Base-by-base conservation (phyloP, 345 rosid genomes). In the Boechera retrofracta region DNA sequence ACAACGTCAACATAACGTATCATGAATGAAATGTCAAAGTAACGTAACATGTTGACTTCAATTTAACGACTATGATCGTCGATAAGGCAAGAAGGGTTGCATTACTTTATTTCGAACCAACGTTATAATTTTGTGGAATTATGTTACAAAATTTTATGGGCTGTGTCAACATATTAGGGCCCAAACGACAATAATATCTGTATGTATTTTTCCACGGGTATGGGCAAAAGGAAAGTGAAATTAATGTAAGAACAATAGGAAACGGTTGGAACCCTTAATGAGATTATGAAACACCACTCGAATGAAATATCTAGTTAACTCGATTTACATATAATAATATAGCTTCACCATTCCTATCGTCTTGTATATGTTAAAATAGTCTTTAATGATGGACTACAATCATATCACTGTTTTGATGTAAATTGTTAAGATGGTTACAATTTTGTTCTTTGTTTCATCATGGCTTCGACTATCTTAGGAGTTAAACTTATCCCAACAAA, bases 101-200 rank as follows among this genome's bases (percentile, higher is more conserved):
- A 44, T 64, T 64, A 59, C 10, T 59, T 59, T 26, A 18, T 16
- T 16, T 62, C 6, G 18, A 42, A 63, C 13, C 28, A 21, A 64
- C 53, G 26, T 64, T 44, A 63, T 13, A 26, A 45, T 64, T 64
- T 44, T 54, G n/a, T 29, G 10, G 26, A 49, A 56, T 57, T 39
- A 10, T 38, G n/a, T 38, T 38, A 10, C 38, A 18, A 38, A 18
- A 28, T 26, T 26, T 12, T 24, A 24, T 44, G 53, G 68, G 38
- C 55, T 64, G 41, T 9, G 16, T n/a, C 26, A 28, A 31, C 39
- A 64, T 4, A 15, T 26, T 28, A 15, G 31, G 28, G 55, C 69
- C 69, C 69, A 45, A 64, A 64, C 13, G 38, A 6, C 10, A 31
- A 29, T 45, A 7, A n/a, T 44, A 12, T 26, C 7, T 12, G 33